These are phyloP conservation scores for Lipomyces mesembrius DNA, from an alignment of 805 yeast species.

Conservation along the genomic window DNA sequence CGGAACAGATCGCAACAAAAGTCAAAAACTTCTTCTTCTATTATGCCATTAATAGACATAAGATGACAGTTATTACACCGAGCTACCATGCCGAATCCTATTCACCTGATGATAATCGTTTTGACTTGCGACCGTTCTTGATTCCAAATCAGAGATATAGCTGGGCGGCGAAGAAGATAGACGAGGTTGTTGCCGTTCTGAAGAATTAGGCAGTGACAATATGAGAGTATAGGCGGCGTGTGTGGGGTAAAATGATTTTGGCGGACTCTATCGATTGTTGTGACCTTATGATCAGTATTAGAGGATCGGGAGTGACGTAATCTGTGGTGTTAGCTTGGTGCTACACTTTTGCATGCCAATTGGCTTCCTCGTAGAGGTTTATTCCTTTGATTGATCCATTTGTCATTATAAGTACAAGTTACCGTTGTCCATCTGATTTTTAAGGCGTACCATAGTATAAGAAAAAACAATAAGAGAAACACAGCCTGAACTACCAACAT, in stretches of 20 bases:
- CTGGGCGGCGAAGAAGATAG: slow-evolving; percentile 89
- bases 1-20: slow-evolving; percentile 85
- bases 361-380: not conserved
- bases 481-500: slow-evolving; percentile 1
- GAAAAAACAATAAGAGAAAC: not conserved
- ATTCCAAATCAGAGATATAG: slow-evolving; percentile 80
- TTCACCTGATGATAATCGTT: slow-evolving; percentile 97
- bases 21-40: slow-evolving; percentile 91
- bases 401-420: slow-evolving; percentile 1
- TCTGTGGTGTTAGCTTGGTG: not conserved
- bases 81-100: slow-evolving; percentile 97
- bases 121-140: slow-evolving; percentile 93
- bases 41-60: slow-evolving; percentile 94
- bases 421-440: slow-evolving; percentile 1
- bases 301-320: too few species aligned
- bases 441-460: not conserved
- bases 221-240: not conserved
- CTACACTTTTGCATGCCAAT: not conserved
- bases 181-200: slow-evolving; percentile 64
- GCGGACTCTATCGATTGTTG: not conserved
- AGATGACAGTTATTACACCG: slow-evolving; percentile 97
- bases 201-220: slow-evolving; percentile 39
- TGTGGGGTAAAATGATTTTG: not conserved
- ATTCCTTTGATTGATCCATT: not conserved
- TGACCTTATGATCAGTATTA: not conserved